Percentiles rank a stretch among this genome's conserved stretches.
These are phyloP conservation scores for Exophiala lecanii-corni DNA, from an alignment of 2,329 filamentous ascomycete species.

Conservation along the genomic window DNA sequence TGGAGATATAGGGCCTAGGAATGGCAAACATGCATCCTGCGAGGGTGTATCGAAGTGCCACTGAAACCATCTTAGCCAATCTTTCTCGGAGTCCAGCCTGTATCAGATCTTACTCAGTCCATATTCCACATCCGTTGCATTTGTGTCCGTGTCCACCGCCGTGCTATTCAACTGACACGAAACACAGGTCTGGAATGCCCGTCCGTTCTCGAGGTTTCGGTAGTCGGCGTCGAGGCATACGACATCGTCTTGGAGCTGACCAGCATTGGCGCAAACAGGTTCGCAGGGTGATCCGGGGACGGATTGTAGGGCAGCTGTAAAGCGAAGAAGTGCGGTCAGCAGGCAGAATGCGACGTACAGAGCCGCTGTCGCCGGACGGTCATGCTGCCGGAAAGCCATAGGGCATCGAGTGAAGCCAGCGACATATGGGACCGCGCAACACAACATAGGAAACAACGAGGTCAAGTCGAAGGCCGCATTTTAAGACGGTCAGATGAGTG, in stretches of 20 bases:
- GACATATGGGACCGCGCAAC: conserved; percentile 21
- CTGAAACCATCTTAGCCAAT: conserved; percentile 28
- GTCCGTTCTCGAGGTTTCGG: conserved; percentile 31
- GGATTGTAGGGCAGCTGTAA: conserved; percentile 19
- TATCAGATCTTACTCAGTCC: conserved; percentile 38
- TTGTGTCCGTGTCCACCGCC: conserved; percentile 31
- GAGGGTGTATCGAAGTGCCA: conserved; percentile 43
- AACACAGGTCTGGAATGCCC: conserved; percentile 38
- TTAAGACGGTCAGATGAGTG: too few species aligned
- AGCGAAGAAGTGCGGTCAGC: conserved; percentile 14
- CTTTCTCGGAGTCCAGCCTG: too few species aligned
- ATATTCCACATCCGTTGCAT: conserved; percentile 43
- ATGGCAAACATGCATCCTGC: conserved; percentile 41
- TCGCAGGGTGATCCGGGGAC: conserved; percentile 25
- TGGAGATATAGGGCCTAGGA: conserved; percentile 32
- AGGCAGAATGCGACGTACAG: conserved; percentile 11
- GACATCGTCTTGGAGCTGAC: conserved; percentile 38
- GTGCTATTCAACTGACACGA: conserved; percentile 39
- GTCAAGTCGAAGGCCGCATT: conserved; percentile 4
- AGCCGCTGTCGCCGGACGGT: conserved; percentile 21
- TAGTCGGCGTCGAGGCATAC: conserved; percentile 39
- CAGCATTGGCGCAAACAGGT: conserved; percentile 17
- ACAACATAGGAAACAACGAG: conserved; percentile 9
- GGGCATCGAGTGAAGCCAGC: conserved; percentile 20
- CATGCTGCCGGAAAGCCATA: conserved; percentile 21